Evolutionary conservation across 805 yeast species (phyloP), one percentile per base, ranked within the genome.

Genomic region (Kurtzmaniella cleridarum): DNA sequence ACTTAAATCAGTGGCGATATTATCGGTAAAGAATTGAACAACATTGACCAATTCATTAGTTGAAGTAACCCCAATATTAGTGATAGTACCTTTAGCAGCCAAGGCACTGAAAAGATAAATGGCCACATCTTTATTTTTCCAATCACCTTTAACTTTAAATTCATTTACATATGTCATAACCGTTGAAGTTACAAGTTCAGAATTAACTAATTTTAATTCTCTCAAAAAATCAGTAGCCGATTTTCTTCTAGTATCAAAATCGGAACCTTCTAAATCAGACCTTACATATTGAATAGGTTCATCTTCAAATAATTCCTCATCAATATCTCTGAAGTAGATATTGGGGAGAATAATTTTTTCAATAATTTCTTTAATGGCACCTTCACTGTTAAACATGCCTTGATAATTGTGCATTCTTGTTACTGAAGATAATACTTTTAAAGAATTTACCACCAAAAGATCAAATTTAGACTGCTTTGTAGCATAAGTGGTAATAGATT

Each of bases 221-320:
- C 95, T 77, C 48, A 93, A 67, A 54, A 93, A 89, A 53, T 88
- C 97, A 1, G 95, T 86, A n/a, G 97, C 81, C 0, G 96, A 80
- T 50, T 95, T 79, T 60, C 97, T 76, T 61, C 99, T 78, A 1
- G 96, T 83, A 54, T 90, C 98, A 11, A 84, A 76, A 57, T 91
- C 98, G 0, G 95, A 81, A 5, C 98, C 98, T 62, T 95, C 98
- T 34, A 95, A 69, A 60, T 93, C 98, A 44, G 95, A 75, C 53
- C 98, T 76, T 15, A 90, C 90, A 56, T 74, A 93, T 52, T 87
- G 95, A 39, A 93, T 83, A 28, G 98, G 98, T 56, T 93, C 98
- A 62, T 93, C 98, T 61, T 93, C 98, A 59, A 93, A 91, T 44
- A 82, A 61, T 60, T 95, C 98, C 53, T 87, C 88, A 56, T 93